Evolutionary conservation across 129 eudicot genomes (phyloP).

Genomic region (Escallonia rubra): DNA sequence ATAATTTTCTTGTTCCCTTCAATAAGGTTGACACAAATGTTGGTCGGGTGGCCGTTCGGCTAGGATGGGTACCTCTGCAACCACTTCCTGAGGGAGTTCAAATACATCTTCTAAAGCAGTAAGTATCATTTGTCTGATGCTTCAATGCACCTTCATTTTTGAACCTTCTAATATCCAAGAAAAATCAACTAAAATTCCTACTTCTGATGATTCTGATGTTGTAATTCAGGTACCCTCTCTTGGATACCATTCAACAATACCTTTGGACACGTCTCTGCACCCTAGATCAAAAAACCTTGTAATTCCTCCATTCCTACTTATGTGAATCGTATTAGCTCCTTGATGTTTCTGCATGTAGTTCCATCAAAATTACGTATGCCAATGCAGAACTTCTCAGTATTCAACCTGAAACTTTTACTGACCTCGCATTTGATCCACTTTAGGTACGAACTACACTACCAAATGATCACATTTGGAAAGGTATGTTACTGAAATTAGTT

Average conservation of each 20-base stretch:
- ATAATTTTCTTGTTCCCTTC: neutral
- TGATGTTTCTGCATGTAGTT: neutral
- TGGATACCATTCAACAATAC: conserved; percentile 18
- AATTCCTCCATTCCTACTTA: neutral
- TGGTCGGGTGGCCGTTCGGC: conserved; percentile 70
- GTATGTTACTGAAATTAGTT: neutral
- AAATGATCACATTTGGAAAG: too few relatives aligned
- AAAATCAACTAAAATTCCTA: too few relatives aligned
- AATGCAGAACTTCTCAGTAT: neutral
- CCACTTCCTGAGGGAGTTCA: conserved; percentile 48
- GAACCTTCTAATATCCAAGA: neutral
- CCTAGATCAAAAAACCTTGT: conserved; percentile 16
- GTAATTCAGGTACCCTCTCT: conserved; percentile 21
- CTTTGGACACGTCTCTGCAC: conserved; percentile 21
- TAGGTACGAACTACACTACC: conserved; percentile 12
- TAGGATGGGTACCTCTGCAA: conserved; percentile 88
- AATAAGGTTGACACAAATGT: conserved; percentile 79
- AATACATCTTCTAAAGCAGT: conserved; percentile 62
- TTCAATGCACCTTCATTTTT: neutral
- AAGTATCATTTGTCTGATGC: neutral
- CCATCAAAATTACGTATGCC: neutral
- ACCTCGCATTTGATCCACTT: neutral
- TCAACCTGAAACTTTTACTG: neutral
- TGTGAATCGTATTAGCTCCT: too few relatives aligned
- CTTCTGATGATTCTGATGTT: neutral